Percentiles rank a stretch among this genome's conserved stretches.
Conservation (phyloP, 129 eudicot genomes). For the Gnaphalium uliginosum region DNA sequence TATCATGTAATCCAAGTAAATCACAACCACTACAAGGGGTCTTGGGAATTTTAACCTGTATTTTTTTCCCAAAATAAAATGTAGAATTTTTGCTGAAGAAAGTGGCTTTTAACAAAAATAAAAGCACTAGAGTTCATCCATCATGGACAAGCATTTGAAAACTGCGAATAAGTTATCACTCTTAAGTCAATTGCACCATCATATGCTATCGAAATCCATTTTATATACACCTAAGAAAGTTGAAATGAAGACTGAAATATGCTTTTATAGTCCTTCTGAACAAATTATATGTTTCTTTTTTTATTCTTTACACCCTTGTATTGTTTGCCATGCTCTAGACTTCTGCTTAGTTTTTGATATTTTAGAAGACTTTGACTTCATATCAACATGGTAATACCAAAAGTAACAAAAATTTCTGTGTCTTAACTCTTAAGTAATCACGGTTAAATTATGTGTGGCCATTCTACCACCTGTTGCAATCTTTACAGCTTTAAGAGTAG, state of each 20-base stretch:
- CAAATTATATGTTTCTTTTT: background rate
- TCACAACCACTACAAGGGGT: background rate
- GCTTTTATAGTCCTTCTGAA: background rate
- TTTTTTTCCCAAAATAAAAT: background rate
- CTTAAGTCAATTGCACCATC: background rate
- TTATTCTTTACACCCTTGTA: background rate
- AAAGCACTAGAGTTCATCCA: background rate
- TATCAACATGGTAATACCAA: background rate
- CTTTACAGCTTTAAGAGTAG: background rate
- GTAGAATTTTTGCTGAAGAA: background rate
- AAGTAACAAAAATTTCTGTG: constrained; percentile 5
- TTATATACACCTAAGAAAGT: constrained; percentile 2
- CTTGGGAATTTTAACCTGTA: background rate
- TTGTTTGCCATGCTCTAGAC: constrained; percentile 5
- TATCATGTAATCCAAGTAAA: background rate
- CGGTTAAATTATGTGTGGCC: background rate
- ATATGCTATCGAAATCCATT: background rate
- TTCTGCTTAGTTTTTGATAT: background rate
- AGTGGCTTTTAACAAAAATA: background rate
- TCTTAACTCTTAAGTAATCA: background rate
- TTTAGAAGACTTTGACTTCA: background rate
- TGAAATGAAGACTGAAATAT: constrained; percentile 11
- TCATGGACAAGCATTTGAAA: background rate
- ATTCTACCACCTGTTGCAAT: background rate
- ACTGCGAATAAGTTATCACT: background rate